phyloP scores from a whole-genome alignment of 257 asterid species.

The Ligustrum vulgare region DNA sequence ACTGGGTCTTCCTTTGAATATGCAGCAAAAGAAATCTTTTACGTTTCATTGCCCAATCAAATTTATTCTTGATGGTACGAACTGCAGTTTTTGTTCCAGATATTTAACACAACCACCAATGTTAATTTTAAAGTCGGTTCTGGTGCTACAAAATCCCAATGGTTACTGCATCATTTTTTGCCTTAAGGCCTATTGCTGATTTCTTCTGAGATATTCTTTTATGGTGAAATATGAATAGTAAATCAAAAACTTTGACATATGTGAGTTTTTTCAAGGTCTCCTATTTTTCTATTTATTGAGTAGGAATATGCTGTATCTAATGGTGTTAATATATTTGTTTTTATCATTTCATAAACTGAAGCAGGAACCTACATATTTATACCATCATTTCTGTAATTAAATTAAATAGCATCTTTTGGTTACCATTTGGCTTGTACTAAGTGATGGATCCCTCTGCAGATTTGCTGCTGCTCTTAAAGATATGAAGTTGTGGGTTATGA shows the following conservation, averaged over 20 bases:
- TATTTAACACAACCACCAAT: neutral
- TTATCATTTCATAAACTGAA: neutral
- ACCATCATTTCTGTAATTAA: neutral
- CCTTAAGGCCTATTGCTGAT: neutral
- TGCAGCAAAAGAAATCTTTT: neutral
- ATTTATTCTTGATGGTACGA: neutral
- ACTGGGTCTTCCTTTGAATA: neutral
- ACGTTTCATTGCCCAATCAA: neutral
- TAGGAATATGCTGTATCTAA: neutral
- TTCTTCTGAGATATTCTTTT: neutral
- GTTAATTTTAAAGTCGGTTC: neutral
- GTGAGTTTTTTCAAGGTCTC: neutral
- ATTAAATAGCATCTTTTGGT: neutral
- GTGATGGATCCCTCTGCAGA: slow-evolving; percentile 6
- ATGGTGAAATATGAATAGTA: neutral
- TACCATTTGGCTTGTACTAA: neutral
- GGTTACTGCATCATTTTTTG: neutral
- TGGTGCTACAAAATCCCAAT: neutral
- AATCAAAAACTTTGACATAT: no score
- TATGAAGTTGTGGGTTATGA: slow-evolving; percentile 28
- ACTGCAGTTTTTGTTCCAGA: neutral
- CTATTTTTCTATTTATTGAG: neutral
- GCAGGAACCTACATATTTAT: neutral
- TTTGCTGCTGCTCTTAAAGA: slow-evolving; percentile 28
- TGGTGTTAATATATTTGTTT: no score